These are phyloP conservation scores for Condylostoma magnum DNA, from an alignment of 169 alveolate genomes.

Conservation along the genomic window DNA sequence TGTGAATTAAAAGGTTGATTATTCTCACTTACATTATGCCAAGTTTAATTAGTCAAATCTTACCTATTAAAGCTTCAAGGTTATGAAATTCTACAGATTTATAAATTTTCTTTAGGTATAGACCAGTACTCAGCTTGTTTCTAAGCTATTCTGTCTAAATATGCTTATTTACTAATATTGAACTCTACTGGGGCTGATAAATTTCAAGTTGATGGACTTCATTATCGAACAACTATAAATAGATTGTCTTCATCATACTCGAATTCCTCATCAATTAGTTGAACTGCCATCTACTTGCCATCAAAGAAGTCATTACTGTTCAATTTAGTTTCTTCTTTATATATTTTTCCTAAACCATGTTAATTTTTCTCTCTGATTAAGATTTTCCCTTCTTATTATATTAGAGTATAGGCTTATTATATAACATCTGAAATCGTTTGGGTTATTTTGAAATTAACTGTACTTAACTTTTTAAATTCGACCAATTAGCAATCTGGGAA, in stretches of 20 bases:
- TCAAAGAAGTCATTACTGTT: neutral
- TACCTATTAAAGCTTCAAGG: neutral
- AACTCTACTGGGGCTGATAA: neutral
- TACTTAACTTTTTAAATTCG: neutral
- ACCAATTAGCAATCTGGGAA: neutral
- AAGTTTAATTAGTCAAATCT: neutral
- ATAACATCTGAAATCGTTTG: neutral
- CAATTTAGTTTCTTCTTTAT: neutral
- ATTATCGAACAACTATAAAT: neutral
- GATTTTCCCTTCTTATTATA: neutral
- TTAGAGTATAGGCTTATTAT: neutral
- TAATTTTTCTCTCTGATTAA: neutral
- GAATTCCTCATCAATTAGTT: conserved; percentile 2
- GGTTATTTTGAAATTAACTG: neutral
- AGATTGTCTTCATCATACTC: too few species aligned
- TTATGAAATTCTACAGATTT: neutral
- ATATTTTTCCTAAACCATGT: neutral
- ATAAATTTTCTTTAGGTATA: neutral
- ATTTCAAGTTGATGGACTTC: conserved; percentile 18
- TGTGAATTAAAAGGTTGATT: neutral
- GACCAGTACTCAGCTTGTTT: neutral
- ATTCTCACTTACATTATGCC: neutral
- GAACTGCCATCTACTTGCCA: neutral
- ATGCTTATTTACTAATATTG: neutral
- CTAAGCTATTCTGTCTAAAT: neutral